Evolutionary conservation across 164 flowering plant species (phyloP), one percentile per base, ranked within the genome.

Genomic region (Kalanchoe fedtschenkoi): DNA sequence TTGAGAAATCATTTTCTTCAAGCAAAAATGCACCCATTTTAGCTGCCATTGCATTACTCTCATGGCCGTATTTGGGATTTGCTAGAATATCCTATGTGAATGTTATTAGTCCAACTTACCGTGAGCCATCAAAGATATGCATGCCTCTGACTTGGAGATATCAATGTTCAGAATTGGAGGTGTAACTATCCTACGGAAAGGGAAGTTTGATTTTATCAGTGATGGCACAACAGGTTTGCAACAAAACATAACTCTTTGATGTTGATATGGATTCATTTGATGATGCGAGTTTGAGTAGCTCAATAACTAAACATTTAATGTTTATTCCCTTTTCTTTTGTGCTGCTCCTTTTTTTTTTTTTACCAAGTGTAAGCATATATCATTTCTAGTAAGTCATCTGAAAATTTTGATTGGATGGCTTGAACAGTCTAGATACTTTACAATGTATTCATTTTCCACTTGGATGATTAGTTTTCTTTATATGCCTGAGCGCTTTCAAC

Each of bases 141-240:
- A 15, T 58, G 61, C 15, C 39, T 35, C 33, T 58, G 17, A 58
- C 41, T 37, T 58, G 38, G 6, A 28, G 28, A 55, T 66, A 24
- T 73, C 34, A 41, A 66, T 77, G 47, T 46, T 69, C 77, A 90
- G 99, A 72, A 78, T 90, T 74, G 99, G 96, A 39, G 92, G 98
- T 17, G 81, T 77, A 51, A 91, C 99, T 37, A 80, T 95, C 63
- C 75, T 95, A 65, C 64, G 75, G 74, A 95, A 95, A 75, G 99
- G 99, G 60, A 81, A 83, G 63, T 75, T 76, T 61, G 99, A 95
- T 70, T 76, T 84, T 62, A 83, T 95, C 58, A 89, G 91, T 72
- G 95, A 95, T 72, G 96, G 97, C 37, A 73, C 76, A 60, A 76
- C 77, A 77, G 93, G 99, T 93, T 76, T 14, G 43, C 24, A 64